Base-by-base conservation (phyloP, 2,329 filamentous ascomycete species). In the Fusarium euwallaceae region DNA sequence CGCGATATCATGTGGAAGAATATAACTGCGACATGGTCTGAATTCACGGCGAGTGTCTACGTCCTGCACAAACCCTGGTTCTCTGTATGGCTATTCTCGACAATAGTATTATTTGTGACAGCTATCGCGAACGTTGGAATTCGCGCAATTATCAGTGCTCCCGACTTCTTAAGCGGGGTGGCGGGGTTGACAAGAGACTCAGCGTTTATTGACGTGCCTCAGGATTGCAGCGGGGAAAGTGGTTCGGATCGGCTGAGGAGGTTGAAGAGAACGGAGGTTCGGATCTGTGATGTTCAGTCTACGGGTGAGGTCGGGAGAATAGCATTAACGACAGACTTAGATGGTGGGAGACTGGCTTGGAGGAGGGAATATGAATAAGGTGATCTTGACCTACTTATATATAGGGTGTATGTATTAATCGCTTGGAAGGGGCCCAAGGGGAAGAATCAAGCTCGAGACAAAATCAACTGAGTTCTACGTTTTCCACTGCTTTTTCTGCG, bases 151-250 rank as follows among this genome's bases (percentile, higher is more conserved):
- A 69, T 66, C 34, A 65, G 10, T 14, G 66, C 69, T 2, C 61
- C 66, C 2, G 69, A 71, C 20, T 69, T 71, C 22, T 6, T 71
- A 7, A 59, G 53, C 4, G 43, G 66, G 12, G 61, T 69, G 22
- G 58, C 61, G n/a, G 61, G 61, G 2, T 16, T 71, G 56, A 71
- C 58, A 0, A 63, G 61, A 12, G 61, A 71, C 34, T 71, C 66
- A 12, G 20, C 32, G 3, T 71, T 43, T 29, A 24, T 71, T 1
- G 10, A 62, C 1, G 58, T 60, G 16, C 27, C 66, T 4, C 66
- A 69, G 20, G 17, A 45, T 12, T 34, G 66, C 5, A 69, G 24
- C 43, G 69, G 56, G 0, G 43, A 51, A 36, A 67, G 55, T 45
- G 67, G 58, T 3, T 41, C 32, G 12, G 56, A 69, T n/a, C 63